Percentiles rank a stretch among this genome's conserved stretches.
These are phyloP conservation scores for Wickerhamiella brachini DNA, from an alignment of 805 yeast genomes.

Conservation along the genomic window DNA sequence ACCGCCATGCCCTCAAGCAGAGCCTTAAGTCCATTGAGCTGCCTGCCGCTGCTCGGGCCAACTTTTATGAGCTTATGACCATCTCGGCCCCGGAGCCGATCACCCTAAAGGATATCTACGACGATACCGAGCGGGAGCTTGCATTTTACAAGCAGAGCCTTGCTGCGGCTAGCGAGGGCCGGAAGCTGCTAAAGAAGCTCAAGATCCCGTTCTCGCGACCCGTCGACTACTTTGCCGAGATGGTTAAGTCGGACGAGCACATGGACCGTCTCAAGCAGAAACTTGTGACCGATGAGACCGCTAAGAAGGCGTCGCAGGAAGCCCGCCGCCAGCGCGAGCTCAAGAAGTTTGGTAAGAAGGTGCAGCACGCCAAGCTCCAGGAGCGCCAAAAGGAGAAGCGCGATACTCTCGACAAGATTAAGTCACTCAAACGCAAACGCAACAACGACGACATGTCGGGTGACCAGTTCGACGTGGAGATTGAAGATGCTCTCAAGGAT, in stretches of 20 bases:
- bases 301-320: constrained; percentile 78
- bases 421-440: constrained; percentile 81
- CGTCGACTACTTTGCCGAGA: constrained; percentile 91
- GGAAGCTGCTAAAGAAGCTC: constrained; percentile 46
- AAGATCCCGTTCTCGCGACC: constrained; percentile 88
- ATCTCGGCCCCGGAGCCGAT: constrained; percentile 46
- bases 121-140: constrained; percentile 90
- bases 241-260: constrained; percentile 96
- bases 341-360: constrained; percentile 96
- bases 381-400: constrained; percentile 87
- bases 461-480: constrained; percentile 78
- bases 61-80: constrained; percentile 77
- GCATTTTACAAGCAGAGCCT: constrained; percentile 92
- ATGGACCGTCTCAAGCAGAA: constrained; percentile 86
- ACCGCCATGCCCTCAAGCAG: constrained; percentile 49
- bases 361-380: constrained; percentile 83
- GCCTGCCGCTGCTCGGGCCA: constrained; percentile 43
- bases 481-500: constrained; percentile 75
- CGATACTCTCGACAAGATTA: constrained; percentile 80
- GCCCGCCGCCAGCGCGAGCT: constrained; percentile 88
- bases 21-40: constrained; percentile 22
- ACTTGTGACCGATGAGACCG: constrained; percentile 54
- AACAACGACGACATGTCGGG: constrained; percentile 55
- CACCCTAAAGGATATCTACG: constrained; percentile 70
- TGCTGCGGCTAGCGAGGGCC: constrained; percentile 64